Evolutionary conservation across 2,329 filamentous ascomycete genomes (phyloP).

Genomic region (Aureobasidium sp.): DNA sequence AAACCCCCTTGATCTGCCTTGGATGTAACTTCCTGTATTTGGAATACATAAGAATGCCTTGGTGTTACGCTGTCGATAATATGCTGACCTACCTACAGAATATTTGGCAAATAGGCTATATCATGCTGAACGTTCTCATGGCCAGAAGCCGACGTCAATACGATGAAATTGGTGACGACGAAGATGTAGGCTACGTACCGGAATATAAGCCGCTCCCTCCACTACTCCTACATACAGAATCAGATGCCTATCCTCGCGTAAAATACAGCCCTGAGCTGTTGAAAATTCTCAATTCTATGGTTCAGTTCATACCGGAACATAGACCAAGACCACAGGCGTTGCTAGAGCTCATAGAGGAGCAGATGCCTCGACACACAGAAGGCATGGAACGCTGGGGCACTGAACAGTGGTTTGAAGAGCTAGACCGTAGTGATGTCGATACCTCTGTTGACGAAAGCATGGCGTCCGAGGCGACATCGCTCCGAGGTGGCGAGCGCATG

Average conservation of each 20-base stretch:
- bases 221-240: background rate
- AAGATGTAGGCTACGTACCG: background rate
- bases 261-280: conserved; percentile 2
- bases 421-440: background rate
- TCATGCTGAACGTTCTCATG: background rate
- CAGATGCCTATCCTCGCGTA: background rate
- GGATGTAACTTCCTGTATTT: no score
- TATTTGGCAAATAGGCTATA: background rate
- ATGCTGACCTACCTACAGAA: background rate
- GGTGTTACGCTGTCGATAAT: no score
- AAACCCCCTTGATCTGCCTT: no score
- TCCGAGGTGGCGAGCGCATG: background rate
- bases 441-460: background rate
- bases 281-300: background rate
- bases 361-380: background rate
- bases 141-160: no score
- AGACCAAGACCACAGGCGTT: background rate
- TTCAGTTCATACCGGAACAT: background rate
- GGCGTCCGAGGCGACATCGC: background rate
- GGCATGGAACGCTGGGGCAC: conserved; percentile 5
- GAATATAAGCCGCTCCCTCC: background rate
- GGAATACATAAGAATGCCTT: no score
- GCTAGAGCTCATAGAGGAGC: background rate
- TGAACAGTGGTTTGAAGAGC: background rate
- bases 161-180: no score